These are phyloP conservation scores for Draba incana DNA, from an alignment of 345 rosid species.

Conservation along the genomic window DNA sequence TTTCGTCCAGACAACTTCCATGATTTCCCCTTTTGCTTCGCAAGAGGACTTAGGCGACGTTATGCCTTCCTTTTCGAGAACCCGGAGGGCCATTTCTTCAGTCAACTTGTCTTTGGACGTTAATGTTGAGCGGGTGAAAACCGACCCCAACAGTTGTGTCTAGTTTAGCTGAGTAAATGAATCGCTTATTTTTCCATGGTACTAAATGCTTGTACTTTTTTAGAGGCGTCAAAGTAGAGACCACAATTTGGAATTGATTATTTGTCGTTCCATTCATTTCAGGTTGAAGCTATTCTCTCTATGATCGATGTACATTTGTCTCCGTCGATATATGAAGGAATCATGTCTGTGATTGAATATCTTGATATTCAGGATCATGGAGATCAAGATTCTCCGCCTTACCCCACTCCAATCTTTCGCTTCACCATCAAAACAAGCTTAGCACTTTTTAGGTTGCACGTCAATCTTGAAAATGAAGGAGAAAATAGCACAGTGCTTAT, in stretches of 20 bases:
- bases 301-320: conserved; percentile 57
- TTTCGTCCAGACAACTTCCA: too few species aligned
- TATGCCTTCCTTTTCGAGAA: too few species aligned
- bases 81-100: too few species aligned
- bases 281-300: conserved; percentile 61
- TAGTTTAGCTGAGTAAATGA: conserved; percentile 29
- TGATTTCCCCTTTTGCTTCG: too few species aligned
- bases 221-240: conserved; percentile 11
- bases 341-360: conserved; percentile 56
- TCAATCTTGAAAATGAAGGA: conserved; percentile 75
- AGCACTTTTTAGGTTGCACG: conserved; percentile 48
- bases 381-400: conserved; percentile 32
- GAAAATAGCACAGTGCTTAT: conserved; percentile 55
- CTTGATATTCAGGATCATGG: conserved; percentile 49
- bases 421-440: conserved; percentile 58
- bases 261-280: conserved; percentile 41
- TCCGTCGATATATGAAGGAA: conserved; percentile 53
- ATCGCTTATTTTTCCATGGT: conserved; percentile 9
- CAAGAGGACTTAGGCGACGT: too few species aligned
- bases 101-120: too few species aligned
- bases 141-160: too few species aligned
- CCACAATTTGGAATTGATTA: conserved; percentile 20
- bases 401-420: conserved; percentile 41
- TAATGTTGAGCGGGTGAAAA: too few species aligned
- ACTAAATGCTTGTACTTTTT: conserved; percentile 1